Base-by-base conservation (phyloP, 1,139 yeast species). In the Candida glucosophila region DNA sequence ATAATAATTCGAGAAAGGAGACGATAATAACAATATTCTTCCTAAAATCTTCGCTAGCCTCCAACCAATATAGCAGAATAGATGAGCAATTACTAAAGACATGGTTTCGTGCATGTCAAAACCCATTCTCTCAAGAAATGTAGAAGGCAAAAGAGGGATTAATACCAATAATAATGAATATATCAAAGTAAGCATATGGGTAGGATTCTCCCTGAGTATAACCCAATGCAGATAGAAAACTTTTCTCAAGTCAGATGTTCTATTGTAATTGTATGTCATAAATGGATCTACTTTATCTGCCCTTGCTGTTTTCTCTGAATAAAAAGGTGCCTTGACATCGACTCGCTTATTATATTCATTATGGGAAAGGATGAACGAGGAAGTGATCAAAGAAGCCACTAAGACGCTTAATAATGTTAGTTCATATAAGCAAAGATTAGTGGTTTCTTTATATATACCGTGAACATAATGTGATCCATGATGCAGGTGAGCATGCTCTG, bases 211-310 rank as follows among this genome's bases (percentile, higher is more conserved):
- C 12, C 13, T 7, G 12, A 19, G 9, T 6, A 19, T 7, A 19
- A n/a, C 9, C 69, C 20, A 77, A 67, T 34, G 75, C 85, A 18
- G 77, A 62, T 0, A 85, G 77, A 5, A 73, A 66, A 37, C 77
- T 85, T 12, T 68, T 55, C 27, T 52, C 8, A 13, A 10, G 13
- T n/a, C 7, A 16, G 18, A 8, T 8, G 18, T 16, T 16, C 8
- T 16, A 16, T n/a, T 16, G n/a, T 16, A 8, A 16, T 8, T n/a
- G n/a, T 16, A 16, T 7, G 21, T 19, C 20, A 11, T 11, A 53
- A 20, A 49, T 55, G 12, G 52, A 50, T 35, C 43, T 33, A 27
- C 51, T 35, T 34, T 49, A 12, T 19, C 34, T 33, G 15, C 33
- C 29, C 15, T 32, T 32, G 14, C 35, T 30, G 36, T 20, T 22